A percentile compares a stretch with the other conserved stretches of the same genome.
phyloP scores from a whole-genome alignment of 2,329 filamentous ascomycete species.

The Fusarium lyarnte region DNA sequence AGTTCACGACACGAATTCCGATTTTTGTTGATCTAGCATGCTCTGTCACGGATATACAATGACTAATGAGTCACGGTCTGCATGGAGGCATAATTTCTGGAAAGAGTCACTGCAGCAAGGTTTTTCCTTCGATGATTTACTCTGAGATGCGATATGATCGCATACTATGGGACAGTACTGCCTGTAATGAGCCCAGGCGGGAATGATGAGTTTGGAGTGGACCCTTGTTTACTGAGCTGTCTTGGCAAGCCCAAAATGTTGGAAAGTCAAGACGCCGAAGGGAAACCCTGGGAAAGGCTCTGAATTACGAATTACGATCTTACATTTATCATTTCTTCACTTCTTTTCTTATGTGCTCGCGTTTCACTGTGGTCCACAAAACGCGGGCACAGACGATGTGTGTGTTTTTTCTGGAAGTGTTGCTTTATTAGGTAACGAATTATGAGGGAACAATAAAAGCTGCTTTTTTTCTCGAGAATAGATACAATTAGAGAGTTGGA shows the following conservation, averaged over 20 bases:
- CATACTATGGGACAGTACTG: constrained; percentile 46
- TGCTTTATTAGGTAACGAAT: constrained; percentile 53
- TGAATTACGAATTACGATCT: constrained; percentile 40
- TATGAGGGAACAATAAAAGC: constrained; percentile 54
- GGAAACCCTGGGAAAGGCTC: constrained; percentile 36
- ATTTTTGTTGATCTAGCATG: constrained; percentile 49
- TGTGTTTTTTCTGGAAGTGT: constrained; percentile 41
- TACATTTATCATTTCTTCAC: constrained; percentile 46
- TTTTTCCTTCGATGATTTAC: constrained; percentile 38
- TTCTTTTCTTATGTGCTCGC: constrained; percentile 33
- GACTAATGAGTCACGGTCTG: constrained; percentile 58
- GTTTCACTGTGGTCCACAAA: constrained; percentile 17
- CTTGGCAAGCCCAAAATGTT: constrained; percentile 34
- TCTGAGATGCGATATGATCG: constrained; percentile 46
- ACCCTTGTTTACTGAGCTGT: constrained; percentile 35
- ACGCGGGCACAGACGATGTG: constrained; percentile 45
- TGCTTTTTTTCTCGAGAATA: constrained; percentile 42
- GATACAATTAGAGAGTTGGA: constrained; percentile 39
- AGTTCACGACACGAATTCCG: constrained; percentile 49
- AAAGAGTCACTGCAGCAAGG: constrained; percentile 37
- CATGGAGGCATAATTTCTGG: constrained; percentile 51
- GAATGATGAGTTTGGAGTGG: constrained; percentile 44
- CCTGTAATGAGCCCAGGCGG: constrained; percentile 53
- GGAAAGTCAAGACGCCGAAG: constrained; percentile 41
- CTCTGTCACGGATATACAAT: constrained; percentile 53